Evolutionary conservation across 2,329 filamentous ascomycete genomes (phyloP).

Genomic region (Metarhizium brunneum): DNA sequence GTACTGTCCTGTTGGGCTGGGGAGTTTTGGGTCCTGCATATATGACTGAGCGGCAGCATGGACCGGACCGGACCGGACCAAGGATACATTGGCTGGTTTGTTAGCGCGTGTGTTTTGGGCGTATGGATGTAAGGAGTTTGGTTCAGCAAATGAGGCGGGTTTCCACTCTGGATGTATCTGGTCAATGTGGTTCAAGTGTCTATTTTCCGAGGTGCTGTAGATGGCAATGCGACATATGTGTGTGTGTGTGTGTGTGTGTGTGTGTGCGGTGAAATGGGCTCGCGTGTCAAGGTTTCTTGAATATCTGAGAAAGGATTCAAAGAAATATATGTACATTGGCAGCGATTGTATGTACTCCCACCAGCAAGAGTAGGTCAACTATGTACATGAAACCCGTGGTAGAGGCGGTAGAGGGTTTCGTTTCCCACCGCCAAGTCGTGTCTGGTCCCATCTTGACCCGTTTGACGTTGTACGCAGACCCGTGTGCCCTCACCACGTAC

Average conservation of each 20-base stretch:
- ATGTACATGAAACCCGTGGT: not conserved
- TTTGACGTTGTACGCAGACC: too few relatives aligned
- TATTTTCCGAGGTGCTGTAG: not conserved
- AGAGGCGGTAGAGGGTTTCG: too few relatives aligned
- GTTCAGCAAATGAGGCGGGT: not conserved
- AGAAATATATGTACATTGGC: not conserved
- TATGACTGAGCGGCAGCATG: slow-evolving; percentile 1
- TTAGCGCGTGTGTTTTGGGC: not conserved
- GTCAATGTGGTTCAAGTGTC: not conserved
- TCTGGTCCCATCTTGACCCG: too few relatives aligned
- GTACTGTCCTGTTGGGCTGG: not conserved
- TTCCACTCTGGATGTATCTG: not conserved
- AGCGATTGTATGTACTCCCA: not conserved
- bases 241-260: not conserved
- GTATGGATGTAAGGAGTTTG: slow-evolving; percentile 3
- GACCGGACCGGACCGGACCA: not conserved
- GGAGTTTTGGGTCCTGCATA: not conserved
- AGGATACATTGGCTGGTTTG: not conserved
- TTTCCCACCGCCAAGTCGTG: too few relatives aligned
- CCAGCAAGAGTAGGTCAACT: not conserved
- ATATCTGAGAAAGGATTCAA: not conserved
- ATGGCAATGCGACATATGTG: not conserved
- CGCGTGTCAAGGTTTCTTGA: not conserved
- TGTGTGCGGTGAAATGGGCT: not conserved
- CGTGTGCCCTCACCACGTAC: too few relatives aligned